Evolutionary conservation across 768 basidiomycete genomes (phyloP), one percentile per base, ranked within the genome.

Genomic region (Zangia roseola): DNA sequence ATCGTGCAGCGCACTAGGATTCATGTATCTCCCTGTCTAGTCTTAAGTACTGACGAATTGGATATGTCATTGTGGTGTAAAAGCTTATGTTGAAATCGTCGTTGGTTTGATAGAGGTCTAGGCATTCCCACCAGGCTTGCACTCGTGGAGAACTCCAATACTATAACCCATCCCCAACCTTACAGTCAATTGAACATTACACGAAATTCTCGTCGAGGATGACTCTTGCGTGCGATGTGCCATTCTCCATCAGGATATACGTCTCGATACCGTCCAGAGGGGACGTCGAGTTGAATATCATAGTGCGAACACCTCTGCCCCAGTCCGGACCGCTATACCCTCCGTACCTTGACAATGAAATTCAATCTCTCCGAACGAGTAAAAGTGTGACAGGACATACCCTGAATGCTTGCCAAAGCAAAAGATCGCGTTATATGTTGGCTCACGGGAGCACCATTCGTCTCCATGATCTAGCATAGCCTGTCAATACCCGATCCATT

Each of bases 341-440:
- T 7, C 86, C 86, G 46, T 87, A 86, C n/a, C 84, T 86, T 23
- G 42, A 35, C 19, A 34, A 19, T 21, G 34, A n/a, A 42, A 21
- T 20, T 40, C 17, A 20, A 49, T 50, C 42, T 10, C 46, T 41
- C 17, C 20, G 2, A 47, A 17, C 2, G 33, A 12, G 30, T 49
- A 24, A 20, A 4, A 14, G 31, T 16, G 33, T 38, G 10, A 14
- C 1, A 38, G 3, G 38, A 61, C 60, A 12, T 55, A 86, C 81
- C 86, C 87, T 2, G 85, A 84, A 60, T 89, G 88, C 62, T 89
- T 89, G 59, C 78, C 33, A 54, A 89, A 91, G 61, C 88, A 91
- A 63, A 88, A 87, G 0, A 86, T 77, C 9, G 85, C 75, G 34
- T 79, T 69, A 52, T 81, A 80, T 4, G 73, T 74, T 2, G 77